Percentiles rank a stretch among this genome's conserved stretches.
Conservation (phyloP, 176 grass and related monocot species). For the Lolium rigidum region DNA sequence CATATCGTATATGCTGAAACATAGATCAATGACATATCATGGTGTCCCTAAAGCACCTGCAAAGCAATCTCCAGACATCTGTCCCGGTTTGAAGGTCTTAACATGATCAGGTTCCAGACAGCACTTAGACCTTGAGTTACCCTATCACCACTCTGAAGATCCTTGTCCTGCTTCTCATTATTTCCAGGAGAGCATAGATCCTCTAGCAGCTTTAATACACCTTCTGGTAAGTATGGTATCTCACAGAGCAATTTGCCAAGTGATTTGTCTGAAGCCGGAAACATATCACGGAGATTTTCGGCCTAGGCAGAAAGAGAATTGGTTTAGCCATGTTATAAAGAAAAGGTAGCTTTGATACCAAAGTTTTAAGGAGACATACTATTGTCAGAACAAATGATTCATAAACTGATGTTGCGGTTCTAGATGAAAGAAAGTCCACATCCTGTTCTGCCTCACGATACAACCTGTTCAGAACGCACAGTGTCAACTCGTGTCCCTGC, state of each 20-base stretch:
- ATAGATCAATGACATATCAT: conserved; percentile 36
- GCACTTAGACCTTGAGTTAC: conserved; percentile 96
- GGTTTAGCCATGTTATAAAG: conserved; percentile 22
- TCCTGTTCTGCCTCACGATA: conserved; percentile 93
- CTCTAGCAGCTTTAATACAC: conserved; percentile 82
- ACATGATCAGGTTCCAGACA: conserved; percentile 92
- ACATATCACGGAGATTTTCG: conserved; percentile 78
- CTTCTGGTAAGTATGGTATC: conserved; percentile 85
- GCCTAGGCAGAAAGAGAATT: conserved; percentile 62
- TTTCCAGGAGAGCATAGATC: conserved; percentile 80
- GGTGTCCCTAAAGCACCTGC: conserved; percentile 59
- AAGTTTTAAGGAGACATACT: conserved; percentile 50
- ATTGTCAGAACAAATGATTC: conserved; percentile 89
- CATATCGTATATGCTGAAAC: conserved; percentile 24
- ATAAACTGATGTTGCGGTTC: conserved; percentile 97
- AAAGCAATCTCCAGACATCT: conserved; percentile 94
- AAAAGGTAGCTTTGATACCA: conserved; percentile 25
- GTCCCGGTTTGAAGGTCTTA: conserved; percentile 79
- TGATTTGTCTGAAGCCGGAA: conserved; percentile 91
- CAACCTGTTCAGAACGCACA: conserved; percentile 91
- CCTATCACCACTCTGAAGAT: conserved; percentile 74
- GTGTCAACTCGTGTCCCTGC: conserved; percentile 96
- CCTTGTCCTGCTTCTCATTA: conserved; percentile 85
- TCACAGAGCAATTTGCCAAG: conserved; percentile 90
- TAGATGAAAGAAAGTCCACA: conserved; percentile 95